These are phyloP conservation scores for Calonectria fujianensis DNA, from an alignment of 2,329 filamentous ascomycete genomes.

Conservation along the genomic window DNA sequence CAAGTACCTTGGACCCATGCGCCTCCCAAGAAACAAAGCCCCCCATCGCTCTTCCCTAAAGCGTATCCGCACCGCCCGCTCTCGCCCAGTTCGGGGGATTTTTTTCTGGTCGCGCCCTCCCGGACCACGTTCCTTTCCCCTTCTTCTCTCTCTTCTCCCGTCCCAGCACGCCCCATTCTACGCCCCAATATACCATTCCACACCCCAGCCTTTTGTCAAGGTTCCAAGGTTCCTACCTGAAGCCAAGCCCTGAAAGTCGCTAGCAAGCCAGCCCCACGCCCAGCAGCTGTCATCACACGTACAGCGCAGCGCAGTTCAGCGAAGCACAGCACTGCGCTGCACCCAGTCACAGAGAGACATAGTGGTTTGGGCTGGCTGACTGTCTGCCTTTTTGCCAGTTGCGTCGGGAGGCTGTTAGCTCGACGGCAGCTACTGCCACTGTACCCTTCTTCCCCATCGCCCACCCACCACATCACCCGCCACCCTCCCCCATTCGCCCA, in stretches of 20 bases:
- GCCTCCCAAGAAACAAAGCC: slow-evolving; percentile 50
- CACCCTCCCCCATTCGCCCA: slow-evolving; percentile 40
- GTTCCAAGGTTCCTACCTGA: slow-evolving; percentile 52
- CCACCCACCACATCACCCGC: slow-evolving; percentile 35
- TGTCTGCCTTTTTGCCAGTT: slow-evolving; percentile 31
- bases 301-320: slow-evolving; percentile 46
- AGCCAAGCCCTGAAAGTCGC: slow-evolving; percentile 48
- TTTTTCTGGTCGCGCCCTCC: slow-evolving; percentile 48
- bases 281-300: slow-evolving; percentile 53
- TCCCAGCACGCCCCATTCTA: slow-evolving; percentile 41
- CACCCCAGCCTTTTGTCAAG: slow-evolving; percentile 41
- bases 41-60: slow-evolving; percentile 51
- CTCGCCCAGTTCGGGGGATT: slow-evolving; percentile 50
- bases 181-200: slow-evolving; percentile 32
- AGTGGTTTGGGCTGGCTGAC: slow-evolving; percentile 24
- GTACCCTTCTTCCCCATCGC: slow-evolving; percentile 25
- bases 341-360: slow-evolving; percentile 41
- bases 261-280: slow-evolving; percentile 47
- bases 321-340: neutral
- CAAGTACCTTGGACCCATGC: slow-evolving; percentile 38
- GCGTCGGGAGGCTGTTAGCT: slow-evolving; percentile 17
- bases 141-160: slow-evolving; percentile 44
- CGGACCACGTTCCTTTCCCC: slow-evolving; percentile 50
- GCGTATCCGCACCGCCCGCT: slow-evolving; percentile 52
- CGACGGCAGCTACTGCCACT: slow-evolving; percentile 29